Conservation (phyloP, 352 stramenopile genomes). For the Globisporangium nodosum region DNA sequence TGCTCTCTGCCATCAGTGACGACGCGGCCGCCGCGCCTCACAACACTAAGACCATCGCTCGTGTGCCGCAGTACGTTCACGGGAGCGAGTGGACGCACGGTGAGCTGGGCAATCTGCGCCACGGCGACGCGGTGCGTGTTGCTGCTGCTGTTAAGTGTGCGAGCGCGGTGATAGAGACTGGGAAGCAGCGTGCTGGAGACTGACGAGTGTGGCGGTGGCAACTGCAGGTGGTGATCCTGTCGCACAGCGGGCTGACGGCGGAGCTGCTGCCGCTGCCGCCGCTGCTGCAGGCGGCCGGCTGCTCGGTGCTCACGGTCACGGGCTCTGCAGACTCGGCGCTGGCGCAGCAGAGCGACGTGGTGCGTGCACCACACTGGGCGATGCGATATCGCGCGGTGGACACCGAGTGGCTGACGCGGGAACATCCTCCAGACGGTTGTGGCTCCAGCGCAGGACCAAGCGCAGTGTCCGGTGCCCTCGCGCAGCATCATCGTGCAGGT, state of each 20-base stretch:
- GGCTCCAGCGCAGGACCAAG: slow-evolving; percentile 41
- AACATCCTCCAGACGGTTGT: slow-evolving; percentile 25
- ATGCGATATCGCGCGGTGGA: no score
- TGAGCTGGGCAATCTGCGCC: slow-evolving; percentile 61
- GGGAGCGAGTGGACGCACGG: slow-evolving; percentile 76
- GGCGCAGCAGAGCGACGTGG: slow-evolving; percentile 28
- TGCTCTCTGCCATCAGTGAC: not conserved
- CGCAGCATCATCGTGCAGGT: slow-evolving; percentile 80
- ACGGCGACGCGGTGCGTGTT: slow-evolving; percentile 45
- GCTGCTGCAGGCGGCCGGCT: slow-evolving; percentile 32
- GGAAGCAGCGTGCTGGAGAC: not conserved
- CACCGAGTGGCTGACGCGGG: no score
- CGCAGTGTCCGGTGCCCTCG: slow-evolving; percentile 53
- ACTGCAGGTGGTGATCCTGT: slow-evolving; percentile 53
- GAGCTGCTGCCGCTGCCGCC: slow-evolving; percentile 54
- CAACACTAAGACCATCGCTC: not conserved
- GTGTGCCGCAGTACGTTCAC: slow-evolving; percentile 53
- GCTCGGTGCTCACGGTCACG: slow-evolving; percentile 46
- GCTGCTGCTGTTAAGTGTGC: not conserved
- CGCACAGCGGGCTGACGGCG: slow-evolving; percentile 60
- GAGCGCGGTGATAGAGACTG: not conserved
- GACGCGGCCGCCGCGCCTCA: no score
- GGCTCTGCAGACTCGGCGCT: slow-evolving; percentile 32
- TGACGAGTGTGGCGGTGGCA: not conserved
- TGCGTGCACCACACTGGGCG: slow-evolving; percentile 7